Evolutionary conservation across 495 filamentous ascomycete genomes (phyloP), one percentile per base, ranked within the genome.

Genomic region (Arthonia radiata): DNA sequence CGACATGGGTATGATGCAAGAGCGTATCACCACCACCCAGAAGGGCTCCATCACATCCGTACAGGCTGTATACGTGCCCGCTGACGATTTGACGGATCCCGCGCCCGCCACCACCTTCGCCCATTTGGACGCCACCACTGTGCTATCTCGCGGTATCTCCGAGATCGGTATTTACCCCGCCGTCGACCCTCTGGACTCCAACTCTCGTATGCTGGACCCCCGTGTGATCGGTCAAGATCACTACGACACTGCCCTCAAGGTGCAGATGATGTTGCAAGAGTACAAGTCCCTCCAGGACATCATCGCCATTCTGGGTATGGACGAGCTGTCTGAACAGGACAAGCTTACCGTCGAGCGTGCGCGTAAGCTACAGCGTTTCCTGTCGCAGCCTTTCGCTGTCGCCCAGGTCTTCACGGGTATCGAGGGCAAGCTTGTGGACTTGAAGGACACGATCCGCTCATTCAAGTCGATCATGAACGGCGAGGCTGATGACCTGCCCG

Each of bases 231-330:
- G 86, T 52, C 61, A 94, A 36, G 86, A 94, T 34, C 86, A 97
- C 68, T 97, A 97, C 70, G 49, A 77, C 23, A 86, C 73, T 41
- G 86, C 86, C 57, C 75, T 72, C 50, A 67, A 68, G 39, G 86
- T 97, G 49, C 86, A 97, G 64, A 76, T 82, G 62, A 94, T 92
- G 63, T 67, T 97, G 52, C 86, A 97, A 60, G 89, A 93, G 67
- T 97, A 97, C 75, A 97, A 94, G 75, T 93, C 83, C 31, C 76
- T 97, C 36, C 86, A 97, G 56, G 86, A 97, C 66, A 97, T 97
- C 68, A 97, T 97, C 66, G 86, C 86, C 58, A 97, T 97, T 76
- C 55, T 94, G 48, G 86, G 86, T 70, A 93, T 94, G 89, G 89
- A 97, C 59, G 89, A 97, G 53, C 59, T 94, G 54, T 92, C 82